Percentiles rank a stretch among this genome's conserved stretches.
Conservation (phyloP, 768 basidiomycete genomes). For the Mycena rosella region DNA sequence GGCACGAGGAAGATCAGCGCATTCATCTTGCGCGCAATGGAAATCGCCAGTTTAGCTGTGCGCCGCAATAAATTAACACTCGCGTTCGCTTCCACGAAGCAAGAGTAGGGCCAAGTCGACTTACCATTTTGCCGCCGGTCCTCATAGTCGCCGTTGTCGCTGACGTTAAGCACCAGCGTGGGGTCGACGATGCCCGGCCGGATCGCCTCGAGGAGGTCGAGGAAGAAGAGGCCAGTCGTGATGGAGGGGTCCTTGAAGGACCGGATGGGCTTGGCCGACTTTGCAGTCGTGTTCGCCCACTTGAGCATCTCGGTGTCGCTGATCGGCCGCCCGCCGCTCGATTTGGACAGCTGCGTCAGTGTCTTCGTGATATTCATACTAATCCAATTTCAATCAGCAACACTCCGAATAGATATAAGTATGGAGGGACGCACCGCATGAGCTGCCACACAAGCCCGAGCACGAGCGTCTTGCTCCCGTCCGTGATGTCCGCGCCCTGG, state of each 20-base stretch:
- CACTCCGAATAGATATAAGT: not conserved
- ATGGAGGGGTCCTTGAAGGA: conserved; percentile 96
- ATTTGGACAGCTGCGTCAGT: conserved; percentile 77
- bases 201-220: conserved; percentile 92
- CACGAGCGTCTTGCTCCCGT: conserved; percentile 92
- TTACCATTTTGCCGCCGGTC: conserved; percentile 93
- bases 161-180: conserved; percentile 74
- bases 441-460: conserved; percentile 98
- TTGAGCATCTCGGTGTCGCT: conserved; percentile 94
- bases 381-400: not conserved
- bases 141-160: conserved; percentile 78
- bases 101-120: too few species aligned
- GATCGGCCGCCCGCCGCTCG: conserved; percentile 82
- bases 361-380: conserved; percentile 94
- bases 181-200: conserved; percentile 97
- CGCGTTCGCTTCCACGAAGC: too few species aligned
- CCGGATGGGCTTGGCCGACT: conserved; percentile 77
- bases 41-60: conserved; percentile 95
- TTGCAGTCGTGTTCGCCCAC: conserved; percentile 95
- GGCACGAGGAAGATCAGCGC: conserved; percentile 97
- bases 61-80: conserved; percentile 20
- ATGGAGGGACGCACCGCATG: conserved; percentile 75
- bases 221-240: conserved; percentile 92
- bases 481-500: conserved; percentile 97
- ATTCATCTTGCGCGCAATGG: conserved; percentile 98